Conservation (phyloP, 2,329 filamentous ascomycete species). For the Penicillium expansum region DNA sequence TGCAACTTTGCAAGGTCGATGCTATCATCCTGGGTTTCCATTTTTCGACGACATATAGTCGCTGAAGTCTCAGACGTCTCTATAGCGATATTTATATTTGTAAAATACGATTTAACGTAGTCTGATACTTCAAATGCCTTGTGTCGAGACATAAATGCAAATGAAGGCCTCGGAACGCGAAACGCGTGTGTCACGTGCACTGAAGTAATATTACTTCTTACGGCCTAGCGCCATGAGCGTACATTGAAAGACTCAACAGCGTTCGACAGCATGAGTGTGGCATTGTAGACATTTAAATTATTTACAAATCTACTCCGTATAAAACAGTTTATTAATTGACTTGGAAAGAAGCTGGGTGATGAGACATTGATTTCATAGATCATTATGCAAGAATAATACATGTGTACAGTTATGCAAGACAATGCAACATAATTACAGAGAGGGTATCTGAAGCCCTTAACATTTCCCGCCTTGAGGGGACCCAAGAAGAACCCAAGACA, state of each 20-base stretch:
- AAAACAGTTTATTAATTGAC: background rate
- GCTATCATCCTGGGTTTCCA: slow-evolving; percentile 30
- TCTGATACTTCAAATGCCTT: background rate
- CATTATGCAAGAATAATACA: background rate
- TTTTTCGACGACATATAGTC: background rate
- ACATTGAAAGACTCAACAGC: background rate
- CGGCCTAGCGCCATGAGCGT: slow-evolving; percentile 12
- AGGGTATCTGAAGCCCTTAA: slow-evolving; percentile 25
- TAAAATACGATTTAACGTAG: background rate
- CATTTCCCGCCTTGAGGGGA: background rate
- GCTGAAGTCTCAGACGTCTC: background rate
- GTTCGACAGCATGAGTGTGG: background rate
- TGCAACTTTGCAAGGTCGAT: slow-evolving; percentile 41
- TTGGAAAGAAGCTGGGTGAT: background rate
- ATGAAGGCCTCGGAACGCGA: slow-evolving; percentile 5
- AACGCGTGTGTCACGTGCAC: slow-evolving; percentile 35
- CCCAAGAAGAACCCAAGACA: background rate
- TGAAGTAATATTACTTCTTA: slow-evolving; percentile 27
- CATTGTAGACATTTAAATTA: background rate
- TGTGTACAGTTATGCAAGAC: background rate
- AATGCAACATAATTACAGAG: slow-evolving; percentile 1
- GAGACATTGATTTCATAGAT: background rate
- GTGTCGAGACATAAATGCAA: background rate
- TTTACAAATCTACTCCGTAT: background rate
- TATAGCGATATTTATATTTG: accelerated